A percentile compares a stretch with the other conserved stretches of the same genome.
phyloP scores from a whole-genome alignment of 1,284 basidiomycete genomes.

The Austroboletus olivaceoglutinosus region DNA sequence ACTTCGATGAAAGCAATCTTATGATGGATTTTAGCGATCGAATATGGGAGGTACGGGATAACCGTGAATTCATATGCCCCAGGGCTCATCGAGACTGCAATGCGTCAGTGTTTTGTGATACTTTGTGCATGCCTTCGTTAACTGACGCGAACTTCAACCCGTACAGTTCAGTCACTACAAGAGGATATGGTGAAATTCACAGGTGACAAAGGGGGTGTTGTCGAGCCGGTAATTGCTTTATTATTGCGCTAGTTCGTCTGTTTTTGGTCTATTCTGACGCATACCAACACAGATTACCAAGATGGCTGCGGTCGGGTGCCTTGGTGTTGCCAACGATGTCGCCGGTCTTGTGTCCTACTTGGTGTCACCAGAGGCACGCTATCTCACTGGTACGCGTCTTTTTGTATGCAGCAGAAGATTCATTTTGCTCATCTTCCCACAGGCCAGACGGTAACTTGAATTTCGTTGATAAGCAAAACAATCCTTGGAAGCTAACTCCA shows the following conservation, averaged over 20 bases:
- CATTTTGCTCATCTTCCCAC: slow-evolving; percentile 2
- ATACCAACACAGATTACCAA: slow-evolving; percentile 14
- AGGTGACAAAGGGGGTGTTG: slow-evolving; percentile 14
- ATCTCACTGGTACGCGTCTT: slow-evolving; percentile 35
- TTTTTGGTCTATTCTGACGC: not conserved
- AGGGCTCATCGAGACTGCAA: slow-evolving; percentile 36
- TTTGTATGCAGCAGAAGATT: not conserved
- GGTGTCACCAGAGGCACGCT: slow-evolving; percentile 35
- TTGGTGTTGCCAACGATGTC: slow-evolving; percentile 35
- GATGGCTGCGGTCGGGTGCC: slow-evolving; percentile 19
- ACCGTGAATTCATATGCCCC: slow-evolving; percentile 56
- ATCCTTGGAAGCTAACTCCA: not conserved
- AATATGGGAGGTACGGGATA: slow-evolving; percentile 42
- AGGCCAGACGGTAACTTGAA: slow-evolving; percentile 30
- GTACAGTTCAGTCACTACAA: slow-evolving; percentile 21
- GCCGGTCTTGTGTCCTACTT: slow-evolving; percentile 38
- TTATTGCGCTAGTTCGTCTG: not conserved
- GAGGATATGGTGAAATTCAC: slow-evolving; percentile 12
- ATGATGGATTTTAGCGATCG: slow-evolving; percentile 30
- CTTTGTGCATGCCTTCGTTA: not conserved
- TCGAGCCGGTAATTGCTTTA: slow-evolving; percentile 7
- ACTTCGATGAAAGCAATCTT: not conserved
- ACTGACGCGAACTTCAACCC: not conserved
- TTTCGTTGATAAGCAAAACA: not conserved
- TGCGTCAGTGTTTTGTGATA: slow-evolving; percentile 26